phyloP scores from a whole-genome alignment of 805 yeast genomes.

The Cyberlindnera amylophila region DNA sequence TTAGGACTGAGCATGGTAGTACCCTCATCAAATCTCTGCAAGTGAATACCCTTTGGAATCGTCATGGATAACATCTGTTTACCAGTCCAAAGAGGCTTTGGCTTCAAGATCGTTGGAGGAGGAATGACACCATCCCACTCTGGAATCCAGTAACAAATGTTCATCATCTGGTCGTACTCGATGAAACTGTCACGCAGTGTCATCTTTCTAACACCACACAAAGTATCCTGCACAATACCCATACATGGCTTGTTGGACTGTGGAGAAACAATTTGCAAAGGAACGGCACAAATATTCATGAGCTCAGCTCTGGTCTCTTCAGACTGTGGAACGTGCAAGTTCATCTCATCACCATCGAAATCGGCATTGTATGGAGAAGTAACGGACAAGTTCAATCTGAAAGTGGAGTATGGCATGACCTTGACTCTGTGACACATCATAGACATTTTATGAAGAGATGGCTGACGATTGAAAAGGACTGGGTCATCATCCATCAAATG shows the following conservation, averaged over 20 bases:
- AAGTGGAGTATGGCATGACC: slow-evolving; percentile 98
- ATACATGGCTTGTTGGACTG: slow-evolving; percentile 98
- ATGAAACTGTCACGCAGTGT: slow-evolving; percentile 86
- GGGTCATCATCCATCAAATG: slow-evolving; percentile 98
- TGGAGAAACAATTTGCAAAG: slow-evolving; percentile 95
- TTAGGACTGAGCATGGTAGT: slow-evolving; percentile 79
- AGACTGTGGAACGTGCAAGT: slow-evolving; percentile 97
- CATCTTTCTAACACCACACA: slow-evolving; percentile 96
- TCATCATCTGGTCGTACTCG: slow-evolving; percentile 93
- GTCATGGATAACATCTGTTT: slow-evolving; percentile 90
- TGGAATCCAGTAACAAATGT: slow-evolving; percentile 96
- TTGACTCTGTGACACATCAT: slow-evolving; percentile 99
- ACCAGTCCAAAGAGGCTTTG: slow-evolving; percentile 97
- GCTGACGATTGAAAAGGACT: slow-evolving; percentile 97
- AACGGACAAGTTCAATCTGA: slow-evolving; percentile 92
- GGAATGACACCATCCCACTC: slow-evolving; percentile 99
- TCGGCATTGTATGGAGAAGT: slow-evolving; percentile 99
- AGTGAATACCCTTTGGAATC: slow-evolving; percentile 92
- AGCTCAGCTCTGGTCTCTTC: slow-evolving; percentile 97
- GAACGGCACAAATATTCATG: slow-evolving; percentile 93
- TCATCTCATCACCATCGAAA: slow-evolving; percentile 99
- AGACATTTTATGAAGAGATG: slow-evolving; percentile 98
- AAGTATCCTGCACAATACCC: slow-evolving; percentile 99
- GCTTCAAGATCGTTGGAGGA: slow-evolving; percentile 88
- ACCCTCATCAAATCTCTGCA: slow-evolving; percentile 91